Evolutionary conservation across 805 yeast genomes (phyloP).

Genomic region (Teunomyces gatunensis): DNA sequence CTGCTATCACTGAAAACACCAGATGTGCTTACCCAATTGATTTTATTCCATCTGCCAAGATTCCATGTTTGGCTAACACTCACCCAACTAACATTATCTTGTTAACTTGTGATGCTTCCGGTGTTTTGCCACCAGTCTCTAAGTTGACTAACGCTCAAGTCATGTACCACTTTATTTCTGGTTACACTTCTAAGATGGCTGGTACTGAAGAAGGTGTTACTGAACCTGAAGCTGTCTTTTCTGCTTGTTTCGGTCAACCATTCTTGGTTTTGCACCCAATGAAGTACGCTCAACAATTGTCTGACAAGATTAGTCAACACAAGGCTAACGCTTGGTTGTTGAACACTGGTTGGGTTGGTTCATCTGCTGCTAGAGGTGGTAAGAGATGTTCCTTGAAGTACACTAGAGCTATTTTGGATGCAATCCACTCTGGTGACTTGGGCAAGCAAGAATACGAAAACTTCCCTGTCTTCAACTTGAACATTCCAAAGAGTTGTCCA

Average conservation of each 20-base stretch:
- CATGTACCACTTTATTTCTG: constrained; percentile 98
- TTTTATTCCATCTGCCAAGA: constrained; percentile 91
- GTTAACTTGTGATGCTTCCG: constrained; percentile 96
- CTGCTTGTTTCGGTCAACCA: constrained; percentile 99
- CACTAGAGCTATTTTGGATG: constrained; percentile 94
- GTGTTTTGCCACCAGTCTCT: constrained; percentile 96
- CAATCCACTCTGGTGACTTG: constrained; percentile 89
- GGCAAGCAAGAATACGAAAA: constrained; percentile 76
- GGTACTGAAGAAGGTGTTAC: constrained; percentile 99
- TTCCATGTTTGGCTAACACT: constrained; percentile 85
- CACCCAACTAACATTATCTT: constrained; percentile 92
- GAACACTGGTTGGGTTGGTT: constrained; percentile 98
- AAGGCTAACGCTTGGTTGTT: constrained; percentile 93
- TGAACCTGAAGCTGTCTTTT: constrained; percentile 96
- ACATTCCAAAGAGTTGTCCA: constrained; percentile 77
- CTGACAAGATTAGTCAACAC: constrained; percentile 87
- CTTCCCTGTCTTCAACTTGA: constrained; percentile 82
- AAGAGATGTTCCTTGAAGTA: constrained; percentile 96
- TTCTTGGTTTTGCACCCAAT: constrained; percentile 97
- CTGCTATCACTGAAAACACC: constrained; percentile 90
- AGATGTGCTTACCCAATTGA: constrained; percentile 99
- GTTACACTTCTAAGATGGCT: constrained; percentile 99
- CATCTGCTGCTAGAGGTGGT: constrained; percentile 89
- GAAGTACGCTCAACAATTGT: constrained; percentile 94
- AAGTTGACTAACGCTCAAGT: constrained; percentile 92